Percentiles rank a stretch among this genome's conserved stretches.
phyloP scores from a whole-genome alignment of 1,139 yeast genomes.

The Kodamaea ohmeri region DNA sequence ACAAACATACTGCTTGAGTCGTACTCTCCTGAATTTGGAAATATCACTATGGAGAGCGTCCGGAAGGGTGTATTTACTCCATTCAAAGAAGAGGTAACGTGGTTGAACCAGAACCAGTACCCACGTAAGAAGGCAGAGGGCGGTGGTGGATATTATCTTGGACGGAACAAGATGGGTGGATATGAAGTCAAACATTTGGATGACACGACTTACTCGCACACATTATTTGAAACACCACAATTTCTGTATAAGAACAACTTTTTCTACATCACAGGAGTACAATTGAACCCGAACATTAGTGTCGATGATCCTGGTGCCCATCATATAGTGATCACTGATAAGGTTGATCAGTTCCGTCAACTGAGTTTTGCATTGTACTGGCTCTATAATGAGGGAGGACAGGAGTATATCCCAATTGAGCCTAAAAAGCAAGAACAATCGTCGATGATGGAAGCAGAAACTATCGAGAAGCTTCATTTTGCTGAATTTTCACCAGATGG shows the following conservation, averaged over 20 bases:
- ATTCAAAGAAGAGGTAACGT: conserved; percentile 20
- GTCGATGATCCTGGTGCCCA: conserved; percentile 24
- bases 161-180: conserved; percentile 18
- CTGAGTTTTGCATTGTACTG: conserved; percentile 69
- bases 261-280: conserved; percentile 28
- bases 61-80: conserved; percentile 26
- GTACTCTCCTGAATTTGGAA: conserved; percentile 27
- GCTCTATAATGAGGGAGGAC: conserved; percentile 34
- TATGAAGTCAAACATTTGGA: conserved; percentile 23
- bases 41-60: conserved; percentile 30
- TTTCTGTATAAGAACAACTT: conserved; percentile 36
- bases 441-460: conserved; percentile 8
- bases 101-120: conserved; percentile 34
- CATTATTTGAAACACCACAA: conserved; percentile 23
- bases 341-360: conserved; percentile 60
- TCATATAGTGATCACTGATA: conserved; percentile 38
- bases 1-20: conserved; percentile 33
- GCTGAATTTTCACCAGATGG: conserved; percentile 80
- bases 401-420: conserved; percentile 41
- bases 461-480: conserved; percentile 40
- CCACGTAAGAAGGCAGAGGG: conserved; percentile 8
- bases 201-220: conserved; percentile 18
- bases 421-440: conserved; percentile 10
- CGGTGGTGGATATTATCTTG: conserved; percentile 33
- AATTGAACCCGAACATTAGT: conserved; percentile 34